Conservation (phyloP, 768 basidiomycete genomes). For the Mycena sanguinolenta region DNA sequence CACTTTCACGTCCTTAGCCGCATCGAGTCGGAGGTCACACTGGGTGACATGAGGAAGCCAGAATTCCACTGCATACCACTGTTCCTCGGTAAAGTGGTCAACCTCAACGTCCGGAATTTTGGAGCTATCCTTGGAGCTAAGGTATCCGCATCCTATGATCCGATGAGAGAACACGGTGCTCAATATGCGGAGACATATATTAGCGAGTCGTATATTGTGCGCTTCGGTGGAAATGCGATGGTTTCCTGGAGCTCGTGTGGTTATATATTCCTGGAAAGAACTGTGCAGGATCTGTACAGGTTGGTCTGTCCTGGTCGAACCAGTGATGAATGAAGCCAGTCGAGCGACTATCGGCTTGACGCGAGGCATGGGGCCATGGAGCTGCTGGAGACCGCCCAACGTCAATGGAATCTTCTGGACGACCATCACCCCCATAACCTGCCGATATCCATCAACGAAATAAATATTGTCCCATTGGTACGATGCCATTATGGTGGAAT, state of each 20-base stretch:
- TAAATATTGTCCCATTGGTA: constrained; percentile 34
- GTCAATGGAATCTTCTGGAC: neutral
- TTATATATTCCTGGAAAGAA: constrained; percentile 10
- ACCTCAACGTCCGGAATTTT: neutral
- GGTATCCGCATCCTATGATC: neutral
- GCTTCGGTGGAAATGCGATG: neutral
- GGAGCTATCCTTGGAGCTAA: neutral
- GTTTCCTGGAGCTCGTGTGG: neutral
- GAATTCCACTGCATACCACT: constrained; percentile 5
- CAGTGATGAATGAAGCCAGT: neutral
- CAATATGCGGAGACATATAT: neutral
- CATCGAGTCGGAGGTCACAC: neutral
- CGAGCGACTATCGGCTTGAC: constrained; percentile 5
- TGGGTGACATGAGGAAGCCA: neutral
- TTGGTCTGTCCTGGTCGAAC: neutral
- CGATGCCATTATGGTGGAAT: constrained; percentile 27
- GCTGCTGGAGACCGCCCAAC: neutral
- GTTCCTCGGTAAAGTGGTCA: constrained; percentile 6
- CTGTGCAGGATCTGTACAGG: constrained; percentile 3
- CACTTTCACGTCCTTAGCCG: neutral
- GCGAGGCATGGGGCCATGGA: neutral
- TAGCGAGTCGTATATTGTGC: neutral
- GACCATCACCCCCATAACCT: neutral
- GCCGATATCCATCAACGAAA: constrained; percentile 18
- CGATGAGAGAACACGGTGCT: no score